Conservation (phyloP, 768 basidiomycete species). For the Dacryopinax primogenitus region DNA sequence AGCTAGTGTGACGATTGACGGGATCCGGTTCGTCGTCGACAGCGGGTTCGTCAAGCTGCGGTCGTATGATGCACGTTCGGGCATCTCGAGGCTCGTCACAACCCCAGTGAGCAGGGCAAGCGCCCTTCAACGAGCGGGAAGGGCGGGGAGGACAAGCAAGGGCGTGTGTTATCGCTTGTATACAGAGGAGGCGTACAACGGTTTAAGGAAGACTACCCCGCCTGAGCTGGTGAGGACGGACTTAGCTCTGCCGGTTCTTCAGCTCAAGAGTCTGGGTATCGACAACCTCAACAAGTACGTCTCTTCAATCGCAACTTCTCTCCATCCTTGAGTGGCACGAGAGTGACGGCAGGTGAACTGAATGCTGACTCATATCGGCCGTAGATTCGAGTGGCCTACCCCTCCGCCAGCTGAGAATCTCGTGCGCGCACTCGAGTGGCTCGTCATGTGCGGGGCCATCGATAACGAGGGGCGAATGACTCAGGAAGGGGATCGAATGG, state of each 20-base stretch:
- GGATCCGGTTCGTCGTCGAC: slow-evolving; percentile 87
- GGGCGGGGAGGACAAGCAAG: slow-evolving; percentile 85
- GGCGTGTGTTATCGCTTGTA: slow-evolving; percentile 92
- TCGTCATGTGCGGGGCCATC: slow-evolving; percentile 70
- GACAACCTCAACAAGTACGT: slow-evolving; percentile 69
- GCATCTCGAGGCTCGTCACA: slow-evolving; percentile 69
- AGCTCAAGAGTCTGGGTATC: slow-evolving; percentile 88
- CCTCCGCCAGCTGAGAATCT: slow-evolving; percentile 77
- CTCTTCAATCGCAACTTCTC: neutral
- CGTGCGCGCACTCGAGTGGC: slow-evolving; percentile 69
- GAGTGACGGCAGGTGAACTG: too few relatives aligned
- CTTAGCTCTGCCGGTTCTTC: slow-evolving; percentile 79
- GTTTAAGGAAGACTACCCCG: slow-evolving; percentile 55
- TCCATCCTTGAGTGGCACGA: neutral
- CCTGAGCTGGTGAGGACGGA: slow-evolving; percentile 89
- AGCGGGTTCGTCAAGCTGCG: slow-evolving; percentile 89
- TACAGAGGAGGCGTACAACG: slow-evolving; percentile 45
- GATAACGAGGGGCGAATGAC: slow-evolving; percentile 62
- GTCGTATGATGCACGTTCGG: slow-evolving; percentile 70
- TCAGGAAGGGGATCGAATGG: slow-evolving; percentile 66
- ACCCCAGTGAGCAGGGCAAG: slow-evolving; percentile 80
- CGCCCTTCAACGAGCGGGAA: slow-evolving; percentile 82
- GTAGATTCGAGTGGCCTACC: slow-evolving; percentile 78
- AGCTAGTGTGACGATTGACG: slow-evolving; percentile 91
- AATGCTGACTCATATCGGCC: neutral